Conservation (phyloP, 2,329 filamentous ascomycete genomes). For the Parascedosporium putredinis region DNA sequence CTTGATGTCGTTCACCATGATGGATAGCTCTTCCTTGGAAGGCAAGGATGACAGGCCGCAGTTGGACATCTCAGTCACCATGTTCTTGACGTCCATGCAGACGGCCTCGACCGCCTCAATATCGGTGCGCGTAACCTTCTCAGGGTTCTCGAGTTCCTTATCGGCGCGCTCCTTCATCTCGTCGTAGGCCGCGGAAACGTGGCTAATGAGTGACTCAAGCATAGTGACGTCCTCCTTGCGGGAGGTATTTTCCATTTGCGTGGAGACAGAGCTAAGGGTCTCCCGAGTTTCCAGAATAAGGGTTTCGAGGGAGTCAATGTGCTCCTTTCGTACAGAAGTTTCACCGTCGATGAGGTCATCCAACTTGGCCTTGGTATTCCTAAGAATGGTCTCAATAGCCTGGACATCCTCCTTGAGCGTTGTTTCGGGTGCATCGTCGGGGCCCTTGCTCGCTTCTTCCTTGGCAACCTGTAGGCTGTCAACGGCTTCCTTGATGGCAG, state of each 20-base stretch:
- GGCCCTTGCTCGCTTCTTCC: slow-evolving; percentile 16
- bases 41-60: slow-evolving; percentile 62
- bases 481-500: slow-evolving; percentile 36
- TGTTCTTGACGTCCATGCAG: slow-evolving; percentile 74
- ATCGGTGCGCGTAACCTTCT: slow-evolving; percentile 69
- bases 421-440: slow-evolving; percentile 20
- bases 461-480: slow-evolving; percentile 29
- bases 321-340: slow-evolving; percentile 56
- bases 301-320: slow-evolving; percentile 55
- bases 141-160: slow-evolving; percentile 43
- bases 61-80: slow-evolving; percentile 62
- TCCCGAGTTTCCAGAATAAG: slow-evolving; percentile 66
- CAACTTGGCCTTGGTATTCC: slow-evolving; percentile 78
- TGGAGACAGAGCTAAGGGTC: slow-evolving; percentile 53
- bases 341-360: slow-evolving; percentile 71
- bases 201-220: slow-evolving; percentile 68
- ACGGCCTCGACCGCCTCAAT: slow-evolving; percentile 71
- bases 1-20: slow-evolving; percentile 61
- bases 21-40: slow-evolving; percentile 66
- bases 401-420: slow-evolving; percentile 67
- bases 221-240: slow-evolving; percentile 69
- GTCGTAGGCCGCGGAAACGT: slow-evolving; percentile 65
- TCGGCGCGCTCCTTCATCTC: slow-evolving; percentile 55
- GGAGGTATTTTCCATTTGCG: slow-evolving; percentile 58
- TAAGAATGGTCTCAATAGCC: slow-evolving; percentile 80